Evolutionary conservation across 495 filamentous ascomycete genomes (phyloP).

Genomic region (Tuber calosporum): DNA sequence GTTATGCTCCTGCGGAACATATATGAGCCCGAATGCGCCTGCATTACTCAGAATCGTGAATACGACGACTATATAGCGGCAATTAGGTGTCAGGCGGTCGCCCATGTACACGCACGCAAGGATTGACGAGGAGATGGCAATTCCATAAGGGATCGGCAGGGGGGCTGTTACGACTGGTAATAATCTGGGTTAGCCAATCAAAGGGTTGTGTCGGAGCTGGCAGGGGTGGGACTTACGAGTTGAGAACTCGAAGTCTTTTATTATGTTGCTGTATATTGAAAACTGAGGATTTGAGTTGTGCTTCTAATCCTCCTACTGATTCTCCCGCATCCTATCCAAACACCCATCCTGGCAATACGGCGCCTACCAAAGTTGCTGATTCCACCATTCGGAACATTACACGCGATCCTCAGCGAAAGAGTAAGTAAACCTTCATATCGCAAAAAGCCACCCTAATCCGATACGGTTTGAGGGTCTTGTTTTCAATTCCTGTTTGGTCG

Average conservation of each 20-base stretch:
- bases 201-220: background rate
- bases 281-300: background rate
- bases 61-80: conserved; percentile 51
- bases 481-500: conserved; percentile 63
- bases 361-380: conserved; percentile 54
- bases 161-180: conserved; percentile 45
- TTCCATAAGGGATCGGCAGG: conserved; percentile 55
- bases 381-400: conserved; percentile 51
- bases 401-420: conserved; percentile 55
- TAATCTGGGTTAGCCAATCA: background rate
- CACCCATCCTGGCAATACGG: background rate
- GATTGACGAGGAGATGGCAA: conserved; percentile 54
- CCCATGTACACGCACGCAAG: conserved; percentile 54
- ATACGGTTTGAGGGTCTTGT: conserved; percentile 53
- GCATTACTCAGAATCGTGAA: conserved; percentile 53
- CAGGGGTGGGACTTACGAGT: conserved; percentile 38
- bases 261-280: conserved; percentile 45
- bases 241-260: conserved; percentile 56
- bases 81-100: conserved; percentile 50
- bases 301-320: background rate
- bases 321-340: background rate
- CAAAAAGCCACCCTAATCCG: conserved; percentile 53
- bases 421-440: conserved; percentile 59
- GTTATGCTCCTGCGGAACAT: conserved; percentile 46
- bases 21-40: conserved; percentile 52